Evolutionary conservation across 306 rosid genomes (phyloP), one percentile per base, ranked within the genome.

Genomic region (Prunus salicina): DNA sequence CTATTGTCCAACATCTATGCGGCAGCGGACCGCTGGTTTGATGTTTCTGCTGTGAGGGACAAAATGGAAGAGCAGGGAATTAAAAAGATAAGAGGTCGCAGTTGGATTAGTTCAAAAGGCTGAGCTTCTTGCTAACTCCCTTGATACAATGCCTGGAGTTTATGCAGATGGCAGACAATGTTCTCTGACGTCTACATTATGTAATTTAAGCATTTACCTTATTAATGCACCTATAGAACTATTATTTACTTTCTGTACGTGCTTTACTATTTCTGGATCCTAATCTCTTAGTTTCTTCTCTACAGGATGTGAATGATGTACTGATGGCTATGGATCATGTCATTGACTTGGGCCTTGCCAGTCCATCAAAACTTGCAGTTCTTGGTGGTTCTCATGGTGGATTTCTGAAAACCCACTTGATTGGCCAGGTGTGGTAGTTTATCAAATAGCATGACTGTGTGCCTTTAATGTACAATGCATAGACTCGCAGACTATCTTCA

Each of bases 321-420:
- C 90, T 92, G 67, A 75, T 79, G 15, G 93, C 97, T n/a, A 76
- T 92, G 68, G 93, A 90, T 87, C 93, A 92, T 43, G 87, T 81
- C 67, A 83, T 95, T 75, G 88, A 82, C 80, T 53, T 82, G 85
- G 92, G 96, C 79, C 88, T 86, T 69, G 97, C 92, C 12, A 67
- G 30, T 87, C 92, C 96, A 58, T 86, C 91, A 62, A 95, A 92
- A 84, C 86, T 95, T 81, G 84, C 92, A 8, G 90, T 92, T 57
- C 86, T 90, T 57, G 99, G 97, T 72, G 97, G 96, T 78, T 95
- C 99, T 43, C 97, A 92, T 80, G 97, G 99, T 74, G 97, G 99
- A 76, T 95, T 92, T 89, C 84, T 95, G 65, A 86, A 97, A 76
- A 88, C 97, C 82, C 99, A 95, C 89, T 88, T 95, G 90, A 95